Base-by-base conservation (phyloP, 2,329 filamentous ascomycete species). In the Hirsutella thompsonii region DNA sequence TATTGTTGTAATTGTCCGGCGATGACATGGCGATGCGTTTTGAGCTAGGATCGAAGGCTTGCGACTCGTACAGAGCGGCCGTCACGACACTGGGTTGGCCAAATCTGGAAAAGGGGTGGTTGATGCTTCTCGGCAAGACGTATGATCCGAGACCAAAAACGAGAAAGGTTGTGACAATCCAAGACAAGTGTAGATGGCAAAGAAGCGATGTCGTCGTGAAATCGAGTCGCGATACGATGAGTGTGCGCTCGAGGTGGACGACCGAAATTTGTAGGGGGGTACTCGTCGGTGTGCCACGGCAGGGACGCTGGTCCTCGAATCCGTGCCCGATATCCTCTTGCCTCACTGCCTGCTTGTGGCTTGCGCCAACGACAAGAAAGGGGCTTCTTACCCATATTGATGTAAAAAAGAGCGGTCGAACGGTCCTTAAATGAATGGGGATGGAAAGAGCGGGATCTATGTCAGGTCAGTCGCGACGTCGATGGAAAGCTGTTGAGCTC, bases 161-260 rank as follows among this genome's bases (percentile, higher is more conserved):
- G 32, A 18, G 18, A 26, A 23, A 30, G 35, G 16, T 16, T 34
- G 38, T 44, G 46, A 47, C 48, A 54, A 61, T 57, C 66, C 61
- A 67, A 68, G 57, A 68, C 67, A 63, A 52, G 50, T 8, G 60
- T 68, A 69, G 55, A 69, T 67, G 57, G 51, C 51, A 51, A 45
- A 42, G 49, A 65, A 62, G 58, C 59, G 57, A 61, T 56, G 55
- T 52, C 50, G 51, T 52, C 48, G 51, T 45, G 47, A 46, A 59
- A 57, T 60, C 46, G 55, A 49, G 48, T 44, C 39, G 46, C 51
- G 51, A 46, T 51, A 50, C 16, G 16, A 20, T 39, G 44, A 34
- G 3, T 47, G 42, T 52, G 42, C 42, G 45, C 45, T 32, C 18
- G 42, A 26, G 49, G 46, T 52, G 45, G 40, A 44, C 39, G 44